Conservation (phyloP, 2,329 filamentous ascomycete species). For the Huntiella abstrusa region DNA sequence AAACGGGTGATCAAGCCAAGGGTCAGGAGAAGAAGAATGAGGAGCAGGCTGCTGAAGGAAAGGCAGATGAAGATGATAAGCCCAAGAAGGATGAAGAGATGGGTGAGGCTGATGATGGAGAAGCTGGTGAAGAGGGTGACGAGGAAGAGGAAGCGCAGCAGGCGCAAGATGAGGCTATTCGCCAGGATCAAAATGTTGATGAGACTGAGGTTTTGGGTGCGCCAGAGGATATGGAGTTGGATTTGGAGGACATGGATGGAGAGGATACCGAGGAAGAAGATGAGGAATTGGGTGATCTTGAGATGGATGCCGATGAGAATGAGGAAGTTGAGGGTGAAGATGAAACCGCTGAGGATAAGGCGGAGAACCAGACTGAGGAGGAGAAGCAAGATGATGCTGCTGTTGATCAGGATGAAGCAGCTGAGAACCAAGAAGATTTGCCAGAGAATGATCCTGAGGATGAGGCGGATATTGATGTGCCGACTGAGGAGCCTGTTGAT, state of each 20-base stretch:
- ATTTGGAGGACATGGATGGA: conserved; percentile 50
- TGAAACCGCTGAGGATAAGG: conserved; percentile 14
- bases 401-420: conserved; percentile 26
- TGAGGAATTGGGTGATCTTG: conserved; percentile 40
- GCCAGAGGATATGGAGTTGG: conserved; percentile 74
- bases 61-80: conserved; percentile 29
- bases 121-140: conserved; percentile 19
- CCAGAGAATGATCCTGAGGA: conserved; percentile 16
- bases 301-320: conserved; percentile 20
- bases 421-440: conserved; percentile 15
- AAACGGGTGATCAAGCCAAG: conserved; percentile 53
- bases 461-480: conserved; percentile 10
- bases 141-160: conserved; percentile 29
- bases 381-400: conserved; percentile 32
- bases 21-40: conserved; percentile 48
- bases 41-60: conserved; percentile 38
- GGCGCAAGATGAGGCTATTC: conserved; percentile 36
- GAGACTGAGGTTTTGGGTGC: conserved; percentile 69
- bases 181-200: conserved; percentile 55
- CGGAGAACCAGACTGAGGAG: conserved; percentile 43
- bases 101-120: conserved; percentile 17
- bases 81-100: conserved; percentile 30
- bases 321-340: conserved; percentile 25
- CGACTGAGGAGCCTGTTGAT: conserved; percentile 14
- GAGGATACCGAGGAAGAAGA: conserved; percentile 24